These are phyloP conservation scores for Penicillium riverlandense DNA, from an alignment of 495 filamentous ascomycete genomes.

Conservation along the genomic window DNA sequence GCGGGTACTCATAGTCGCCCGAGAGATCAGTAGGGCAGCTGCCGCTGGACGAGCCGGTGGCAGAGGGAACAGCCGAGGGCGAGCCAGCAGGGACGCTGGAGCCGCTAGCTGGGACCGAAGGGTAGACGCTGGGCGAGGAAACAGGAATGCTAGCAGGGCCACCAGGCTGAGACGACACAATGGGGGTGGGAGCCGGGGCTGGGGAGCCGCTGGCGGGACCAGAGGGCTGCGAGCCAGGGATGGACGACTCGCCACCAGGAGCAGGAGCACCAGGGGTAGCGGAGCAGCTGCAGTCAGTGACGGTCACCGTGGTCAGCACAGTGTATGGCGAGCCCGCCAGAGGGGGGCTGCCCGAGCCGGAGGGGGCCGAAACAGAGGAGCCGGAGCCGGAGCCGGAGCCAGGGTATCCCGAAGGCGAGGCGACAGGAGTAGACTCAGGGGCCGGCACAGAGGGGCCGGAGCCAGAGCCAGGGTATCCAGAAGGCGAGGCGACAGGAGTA, in stretches of 20 bases:
- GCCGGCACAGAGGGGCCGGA: conserved; percentile 1
- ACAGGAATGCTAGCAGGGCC: conserved; percentile 1
- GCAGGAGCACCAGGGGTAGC: conserved; percentile 4
- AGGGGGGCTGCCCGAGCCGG: not conserved
- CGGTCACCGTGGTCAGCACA: conserved; percentile 16
- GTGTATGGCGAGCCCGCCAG: conserved; percentile 6
- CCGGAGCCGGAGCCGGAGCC: not conserved
- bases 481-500: not conserved
- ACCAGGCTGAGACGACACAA: not conserved
- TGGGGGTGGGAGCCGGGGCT: not conserved
- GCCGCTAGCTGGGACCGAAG: not conserved
- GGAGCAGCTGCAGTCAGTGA: conserved; percentile 16
- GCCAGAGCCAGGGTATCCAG: not conserved
- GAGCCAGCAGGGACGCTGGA: conserved; percentile 3
- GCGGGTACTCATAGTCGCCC: conserved; percentile 52
- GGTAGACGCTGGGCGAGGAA: not conserved
- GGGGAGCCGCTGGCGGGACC: not conserved
- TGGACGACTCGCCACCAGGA: not conserved
- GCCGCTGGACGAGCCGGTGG: conserved; percentile 10
- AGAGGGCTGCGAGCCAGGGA: not conserved
- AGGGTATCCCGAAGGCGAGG: not conserved
- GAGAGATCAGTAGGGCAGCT: conserved; percentile 46
- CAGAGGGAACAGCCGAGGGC: conserved; percentile 2
- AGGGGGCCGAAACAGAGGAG: conserved; percentile 6
- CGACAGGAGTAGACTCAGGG: conserved; percentile 1